A percentile compares a stretch with the other conserved stretches of the same genome.
phyloP scores from a whole-genome alignment of 129 eudicot species.

The Saposhnikovia divaricata region DNA sequence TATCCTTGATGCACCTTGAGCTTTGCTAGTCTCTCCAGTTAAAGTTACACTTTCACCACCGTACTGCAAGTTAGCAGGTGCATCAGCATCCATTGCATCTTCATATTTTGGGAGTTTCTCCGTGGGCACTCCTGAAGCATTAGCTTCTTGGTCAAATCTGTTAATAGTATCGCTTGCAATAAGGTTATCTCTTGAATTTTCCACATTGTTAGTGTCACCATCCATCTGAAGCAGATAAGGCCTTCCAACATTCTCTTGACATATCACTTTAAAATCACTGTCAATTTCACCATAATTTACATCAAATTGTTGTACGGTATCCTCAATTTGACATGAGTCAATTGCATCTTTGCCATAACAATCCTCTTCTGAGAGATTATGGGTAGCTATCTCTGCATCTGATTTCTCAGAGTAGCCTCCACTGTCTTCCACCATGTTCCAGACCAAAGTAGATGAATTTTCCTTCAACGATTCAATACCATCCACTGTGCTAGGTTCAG shows the following conservation, averaged over 20 bases:
- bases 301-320: not conserved
- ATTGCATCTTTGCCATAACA: not conserved
- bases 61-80: not conserved
- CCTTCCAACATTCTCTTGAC: not conserved
- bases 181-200: not conserved
- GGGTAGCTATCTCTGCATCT: not conserved
- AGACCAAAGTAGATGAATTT: not conserved
- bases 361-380: not conserved
- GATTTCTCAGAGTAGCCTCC: constrained; percentile 1
- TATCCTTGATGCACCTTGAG: not conserved
- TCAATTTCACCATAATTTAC: not conserved
- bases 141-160: not conserved
- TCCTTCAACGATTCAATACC: not conserved
- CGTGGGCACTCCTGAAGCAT: not conserved
- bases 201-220: not conserved
- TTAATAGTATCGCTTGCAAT: not conserved
- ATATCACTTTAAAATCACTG: not conserved
- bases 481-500: not conserved
- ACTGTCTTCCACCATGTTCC: not conserved
- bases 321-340: not conserved
- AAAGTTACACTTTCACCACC: not conserved
- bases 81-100: not conserved
- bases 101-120: not conserved
- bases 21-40: not conserved
- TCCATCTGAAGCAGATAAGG: not conserved